Evolutionary conservation across 805 yeast species (phyloP).

Genomic region (Ascoidea asiatica): DNA sequence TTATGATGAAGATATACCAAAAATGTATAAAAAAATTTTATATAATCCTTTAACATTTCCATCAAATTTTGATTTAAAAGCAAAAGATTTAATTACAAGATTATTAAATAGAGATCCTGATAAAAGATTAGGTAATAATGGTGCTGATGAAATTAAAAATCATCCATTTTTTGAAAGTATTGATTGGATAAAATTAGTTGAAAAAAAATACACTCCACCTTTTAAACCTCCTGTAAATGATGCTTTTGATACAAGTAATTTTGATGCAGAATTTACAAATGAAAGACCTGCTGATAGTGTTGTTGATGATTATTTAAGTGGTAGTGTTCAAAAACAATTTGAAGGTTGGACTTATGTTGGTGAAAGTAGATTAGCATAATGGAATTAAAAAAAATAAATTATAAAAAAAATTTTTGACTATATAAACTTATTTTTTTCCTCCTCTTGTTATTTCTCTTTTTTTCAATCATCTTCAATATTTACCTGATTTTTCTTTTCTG

Average conservation of each 20-base stretch:
- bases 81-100: conserved; percentile 57
- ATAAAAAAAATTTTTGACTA: too few species aligned
- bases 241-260: conserved; percentile 83
- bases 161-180: conserved; percentile 70
- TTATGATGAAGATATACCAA: conserved; percentile 85
- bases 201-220: conserved; percentile 79
- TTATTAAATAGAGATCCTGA: conserved; percentile 53
- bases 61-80: conserved; percentile 63
- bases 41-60: conserved; percentile 88
- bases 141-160: conserved; percentile 61
- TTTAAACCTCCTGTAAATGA: conserved; percentile 84
- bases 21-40: conserved; percentile 87
- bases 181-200: conserved; percentile 62
- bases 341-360: conserved; percentile 98
- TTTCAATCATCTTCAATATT: too few species aligned
- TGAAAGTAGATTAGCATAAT: conserved; percentile 6
- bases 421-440: too few species aligned
- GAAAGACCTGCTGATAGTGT: conserved; percentile 94
- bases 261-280: conserved; percentile 82
- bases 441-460: too few species aligned
- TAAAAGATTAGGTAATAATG: conserved; percentile 62
- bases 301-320: conserved; percentile 83
- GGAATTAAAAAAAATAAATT: too few species aligned
- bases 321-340: conserved; percentile 92
- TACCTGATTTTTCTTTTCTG: too few species aligned